Percentiles rank a stretch among this genome's conserved stretches.
phyloP scores from a whole-genome alignment of 1,284 basidiomycete species.

The Ceratobasidium papillatum region DNA sequence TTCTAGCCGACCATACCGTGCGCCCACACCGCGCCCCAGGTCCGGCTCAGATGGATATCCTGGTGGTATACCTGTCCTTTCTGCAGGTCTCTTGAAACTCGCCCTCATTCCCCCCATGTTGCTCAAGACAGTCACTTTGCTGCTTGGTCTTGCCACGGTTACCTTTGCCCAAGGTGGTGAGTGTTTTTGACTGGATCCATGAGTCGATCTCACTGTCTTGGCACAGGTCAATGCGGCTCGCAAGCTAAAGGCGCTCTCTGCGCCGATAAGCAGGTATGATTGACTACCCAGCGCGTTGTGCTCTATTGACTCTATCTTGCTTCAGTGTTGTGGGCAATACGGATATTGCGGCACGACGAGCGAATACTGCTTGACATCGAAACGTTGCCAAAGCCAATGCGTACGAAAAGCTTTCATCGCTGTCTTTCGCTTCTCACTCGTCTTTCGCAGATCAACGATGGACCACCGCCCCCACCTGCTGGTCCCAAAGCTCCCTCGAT shows the following conservation, averaged over 20 bases:
- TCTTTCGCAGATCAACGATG: not conserved
- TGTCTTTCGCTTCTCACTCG: not conserved
- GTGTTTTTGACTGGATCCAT: not conserved
- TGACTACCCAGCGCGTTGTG: not conserved
- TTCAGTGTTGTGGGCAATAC: slow-evolving; percentile 4
- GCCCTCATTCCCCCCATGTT: not conserved
- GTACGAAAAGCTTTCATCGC: no score
- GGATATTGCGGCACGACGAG: slow-evolving; percentile 24
- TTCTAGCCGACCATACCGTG: no score
- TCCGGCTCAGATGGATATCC: not conserved
- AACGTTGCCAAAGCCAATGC: slow-evolving; percentile 29
- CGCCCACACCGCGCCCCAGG: no score
- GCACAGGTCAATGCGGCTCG: not conserved
- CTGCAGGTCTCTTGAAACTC: not conserved
- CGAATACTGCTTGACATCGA: slow-evolving; percentile 23
- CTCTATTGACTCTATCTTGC: not conserved
- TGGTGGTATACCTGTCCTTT: not conserved
- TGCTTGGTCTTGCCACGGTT: not conserved
- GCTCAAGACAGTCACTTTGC: not conserved
- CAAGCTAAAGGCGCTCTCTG: slow-evolving; percentile 25
- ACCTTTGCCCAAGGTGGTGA: not conserved
- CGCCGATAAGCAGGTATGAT: not conserved
- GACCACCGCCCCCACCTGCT: not conserved
- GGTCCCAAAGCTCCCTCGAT: slow-evolving; percentile 6
- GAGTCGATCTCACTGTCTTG: not conserved